Evolutionary conservation across 2,329 filamentous ascomycete species (phyloP).

Genomic region (Colletotrichum tofieldiae): DNA sequence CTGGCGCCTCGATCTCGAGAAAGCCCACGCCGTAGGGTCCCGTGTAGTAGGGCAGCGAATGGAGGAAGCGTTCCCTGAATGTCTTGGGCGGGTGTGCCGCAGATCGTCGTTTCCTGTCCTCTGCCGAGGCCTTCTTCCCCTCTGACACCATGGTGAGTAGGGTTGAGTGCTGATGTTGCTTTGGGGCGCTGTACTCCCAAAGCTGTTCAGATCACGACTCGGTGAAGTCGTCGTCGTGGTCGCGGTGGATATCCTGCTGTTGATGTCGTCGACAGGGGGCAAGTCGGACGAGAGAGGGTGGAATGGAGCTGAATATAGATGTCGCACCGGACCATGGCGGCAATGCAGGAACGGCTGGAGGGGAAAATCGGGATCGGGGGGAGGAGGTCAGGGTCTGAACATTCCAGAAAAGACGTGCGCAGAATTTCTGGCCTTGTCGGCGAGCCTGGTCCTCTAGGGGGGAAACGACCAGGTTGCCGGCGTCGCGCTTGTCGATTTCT

Average conservation of each 20-base stretch:
- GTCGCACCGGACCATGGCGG: conserved; percentile 2
- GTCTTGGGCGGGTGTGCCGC: conserved; percentile 50
- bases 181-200: not conserved
- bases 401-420: not conserved
- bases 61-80: conserved; percentile 57
- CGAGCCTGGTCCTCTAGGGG: not conserved
- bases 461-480: not conserved
- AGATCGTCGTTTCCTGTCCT: conserved; percentile 35
- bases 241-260: not conserved
- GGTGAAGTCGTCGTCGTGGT: not conserved
- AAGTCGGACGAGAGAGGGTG: not conserved
- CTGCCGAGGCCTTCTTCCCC: not conserved
- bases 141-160: not conserved
- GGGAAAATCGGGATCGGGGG: not conserved
- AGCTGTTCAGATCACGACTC: not conserved
- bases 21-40: conserved; percentile 79
- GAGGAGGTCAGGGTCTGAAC: not conserved
- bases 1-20: conserved; percentile 77
- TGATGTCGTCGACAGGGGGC: no score
- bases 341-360: not conserved
- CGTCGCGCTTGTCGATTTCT: not conserved
- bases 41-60: conserved; percentile 72
- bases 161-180: not conserved
- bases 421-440: not conserved
- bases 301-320: conserved; percentile 12